Evolutionary conservation across 306 rosid species (phyloP), one percentile per base, ranked within the genome.

Genomic region (Boehmeria nivea): DNA sequence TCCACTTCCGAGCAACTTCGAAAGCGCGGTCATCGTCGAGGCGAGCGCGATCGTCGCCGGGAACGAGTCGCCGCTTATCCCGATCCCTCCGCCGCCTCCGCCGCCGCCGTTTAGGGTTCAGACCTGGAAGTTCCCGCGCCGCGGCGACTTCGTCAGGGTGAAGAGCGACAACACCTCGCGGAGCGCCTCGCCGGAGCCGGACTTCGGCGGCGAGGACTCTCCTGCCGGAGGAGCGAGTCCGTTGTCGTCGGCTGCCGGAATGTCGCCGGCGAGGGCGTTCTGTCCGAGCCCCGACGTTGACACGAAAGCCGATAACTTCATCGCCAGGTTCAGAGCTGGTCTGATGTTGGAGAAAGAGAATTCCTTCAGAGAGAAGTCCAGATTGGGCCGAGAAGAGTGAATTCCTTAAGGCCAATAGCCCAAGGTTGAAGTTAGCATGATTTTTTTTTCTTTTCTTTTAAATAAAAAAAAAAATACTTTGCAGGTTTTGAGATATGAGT

Each of bases 241-340:
- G 4, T 11, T 16, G 3, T 42, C 45, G 8, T 6, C 33, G 26
- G 48, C 61, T 46, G 63, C 55, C 6, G 80, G 52, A 61, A 79
- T 73, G 45, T 20, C 83, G 0, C 50, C 76, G 18, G 48, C 26
- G 15, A 48, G 66, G 3, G 58, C 68, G 72, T 78, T 68, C 71
- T 86, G 89, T 72, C 70, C 78, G 18, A 86, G 80, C 64, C 94
- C 98, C 3, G 89, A 82, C 51, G 86, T 90, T 28, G 74, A 90
- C 71, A 80, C 76, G 54, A 84, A 90, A 69, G 95, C 98, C 65
- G 83, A 69, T 46, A 84, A 61, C 15, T 90, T 90, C 73, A 90
- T 90, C 36, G 75, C 71, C 39, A 82, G 64, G 46, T 82, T 90
- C 74, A 82, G 85, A 63, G 89, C 91, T 18, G 82, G 83, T 56